Evolutionary conservation across 352 stramenopile species (phyloP), one percentile per base, ranked within the genome.

Genomic region (Phytopythium helicoides): DNA sequence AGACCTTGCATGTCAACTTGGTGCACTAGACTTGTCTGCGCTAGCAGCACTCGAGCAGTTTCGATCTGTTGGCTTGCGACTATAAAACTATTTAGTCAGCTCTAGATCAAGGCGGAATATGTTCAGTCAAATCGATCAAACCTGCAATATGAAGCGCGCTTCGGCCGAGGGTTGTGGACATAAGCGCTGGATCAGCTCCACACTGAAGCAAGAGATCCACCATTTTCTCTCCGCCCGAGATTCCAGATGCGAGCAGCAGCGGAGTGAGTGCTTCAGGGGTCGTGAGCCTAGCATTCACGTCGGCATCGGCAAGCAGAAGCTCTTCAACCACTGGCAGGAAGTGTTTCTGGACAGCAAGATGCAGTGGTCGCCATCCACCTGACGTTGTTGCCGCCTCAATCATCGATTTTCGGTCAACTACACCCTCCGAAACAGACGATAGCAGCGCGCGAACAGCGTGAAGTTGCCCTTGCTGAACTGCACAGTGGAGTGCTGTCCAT

Each of bases 301-400:
- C 58, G 18, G 56, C 66, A 15, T 60, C 54, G 5, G 56, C 60
- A 8, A 75, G 40, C 6, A 76, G 35, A 3, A 81, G 45, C 28
- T 81, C 70, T 22, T 71, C 60, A 8, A 81, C 64, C 3, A 52
- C 63, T n/a, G 26, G 19, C 22, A 72, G 9, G 36, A 75, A 64
- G 18, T 58, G 56, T 7, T 51, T 41, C 31, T 28, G 53, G 40
- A 54, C 58, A n/a, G 70, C 70, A 14, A 75, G 52, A 35, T 81
- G 70, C 3, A 81, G 54, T n/a, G 70, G 54, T 7, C 64, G 36
- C 70, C 70, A 81, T 5, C 63, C 70, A 15, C 70, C 70, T 45
- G 41, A 36, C 33, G 41, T 38, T 21, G 49, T 41, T 4, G 57
- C 51, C 5, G 51, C 56, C 26, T 66, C 59, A 3, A 68, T 10